Percentiles rank a stretch among this genome's conserved stretches.
Evolutionary conservation across 2,329 filamentous ascomycete genomes (phyloP).

Genomic region (Hypoxylon sp.): DNA sequence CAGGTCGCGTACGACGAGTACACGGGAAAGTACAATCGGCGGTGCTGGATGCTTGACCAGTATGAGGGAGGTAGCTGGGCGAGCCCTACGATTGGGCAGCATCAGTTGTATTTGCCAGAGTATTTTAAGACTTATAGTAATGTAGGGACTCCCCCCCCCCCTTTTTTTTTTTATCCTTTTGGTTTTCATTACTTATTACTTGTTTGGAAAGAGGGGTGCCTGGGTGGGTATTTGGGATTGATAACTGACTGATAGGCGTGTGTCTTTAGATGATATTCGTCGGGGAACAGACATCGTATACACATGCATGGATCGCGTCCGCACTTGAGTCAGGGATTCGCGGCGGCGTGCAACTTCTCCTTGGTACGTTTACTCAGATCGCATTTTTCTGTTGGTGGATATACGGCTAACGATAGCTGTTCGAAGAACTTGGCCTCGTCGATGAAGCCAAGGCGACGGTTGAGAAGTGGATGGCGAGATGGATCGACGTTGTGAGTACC

Average conservation of each 20-base stretch:
- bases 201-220: background rate
- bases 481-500: slow-evolving; percentile 65
- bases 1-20: slow-evolving; percentile 71
- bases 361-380: slow-evolving; percentile 59
- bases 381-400: background rate
- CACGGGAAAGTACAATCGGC: slow-evolving; percentile 75
- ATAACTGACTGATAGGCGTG: background rate
- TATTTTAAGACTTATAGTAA: slow-evolving; percentile 79
- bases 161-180: background rate
- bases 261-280: slow-evolving; percentile 72
- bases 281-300: slow-evolving; percentile 79
- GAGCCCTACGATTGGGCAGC: slow-evolving; percentile 72
- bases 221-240: background rate
- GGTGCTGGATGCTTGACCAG: slow-evolving; percentile 76
- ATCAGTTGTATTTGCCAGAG: slow-evolving; percentile 79
- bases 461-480: slow-evolving; percentile 78
- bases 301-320: slow-evolving; percentile 78
- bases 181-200: background rate
- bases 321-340: slow-evolving; percentile 78
- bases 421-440: slow-evolving; percentile 71
- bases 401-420: slow-evolving; percentile 16
- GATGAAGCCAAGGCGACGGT: slow-evolving; percentile 78
- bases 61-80: slow-evolving; percentile 76
- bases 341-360: slow-evolving; percentile 74
- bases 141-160: slow-evolving; percentile 49